Base-by-base conservation (phyloP, 768 basidiomycete species). In the Lanmaoa pseudosensibilis region DNA sequence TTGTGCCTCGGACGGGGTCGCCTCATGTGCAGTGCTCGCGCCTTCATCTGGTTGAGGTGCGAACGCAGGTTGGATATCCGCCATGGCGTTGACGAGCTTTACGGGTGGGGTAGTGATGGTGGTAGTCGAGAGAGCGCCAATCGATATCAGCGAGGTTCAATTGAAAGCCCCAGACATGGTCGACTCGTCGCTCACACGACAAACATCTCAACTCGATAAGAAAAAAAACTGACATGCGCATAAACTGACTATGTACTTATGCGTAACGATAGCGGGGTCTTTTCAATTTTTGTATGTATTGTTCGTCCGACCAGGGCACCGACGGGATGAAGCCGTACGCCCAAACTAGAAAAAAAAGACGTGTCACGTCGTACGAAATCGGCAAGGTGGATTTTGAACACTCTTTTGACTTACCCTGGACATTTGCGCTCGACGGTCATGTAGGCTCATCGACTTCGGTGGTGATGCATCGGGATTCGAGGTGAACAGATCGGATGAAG, bases 21-120 rank as follows among this genome's bases (percentile, higher is more conserved):
- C 12, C 59, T 78, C 75, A 18, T 66, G 66, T 38, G 52, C 48
- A 8, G 65, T 49, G 37, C 51, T 57, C 47, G 75, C 70, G 46
- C 73, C 72, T n/a, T 77, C 76, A 11, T 78, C 75, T 50, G 74
- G 52, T 30, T 57, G 75, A 2, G 77, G 75, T 18, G 80, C 77
- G 50, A 80, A 75, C 47, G 55, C 72, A 50, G 59, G 75, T 60
- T 66, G 74, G 41, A 52, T 66, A 50, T 62, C 73, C 51, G 62
- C 65, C 77, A 69, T 77, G 52, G 21, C 23, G 53, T 18, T 5
- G 45, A 10, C 11, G 11, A 6, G 30, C 9, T 27, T 19, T 27
- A 12, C 2, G 33, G 13, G 21, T 25, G 53, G 44, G 21, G 55
- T 54, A 38, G 18, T 49, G 27, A 46, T 48, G 40, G 43, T 23